A percentile compares a stretch with the other conserved stretches of the same genome.
These are phyloP conservation scores for Salix viminalis DNA, from an alignment of 345 rosid species.

Conservation along the genomic window DNA sequence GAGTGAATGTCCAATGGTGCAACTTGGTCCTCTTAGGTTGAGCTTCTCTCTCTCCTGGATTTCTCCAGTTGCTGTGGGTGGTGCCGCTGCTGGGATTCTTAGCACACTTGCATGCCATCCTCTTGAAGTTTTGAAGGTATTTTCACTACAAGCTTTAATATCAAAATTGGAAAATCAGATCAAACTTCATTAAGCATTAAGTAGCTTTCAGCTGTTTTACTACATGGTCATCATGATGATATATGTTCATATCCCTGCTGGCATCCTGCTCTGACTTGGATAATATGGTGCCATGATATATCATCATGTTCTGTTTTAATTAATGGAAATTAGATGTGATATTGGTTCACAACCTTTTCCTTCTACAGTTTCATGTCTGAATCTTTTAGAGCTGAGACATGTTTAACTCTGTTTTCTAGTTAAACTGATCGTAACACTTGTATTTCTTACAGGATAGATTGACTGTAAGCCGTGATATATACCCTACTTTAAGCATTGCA, in stretches of 20 bases:
- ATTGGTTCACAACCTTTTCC: background rate
- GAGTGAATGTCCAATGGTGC: slow-evolving; percentile 47
- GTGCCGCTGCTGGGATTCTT: slow-evolving; percentile 92
- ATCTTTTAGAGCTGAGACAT: background rate
- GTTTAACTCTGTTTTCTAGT: background rate
- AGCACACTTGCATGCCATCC: slow-evolving; percentile 96
- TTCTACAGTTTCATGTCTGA: background rate
- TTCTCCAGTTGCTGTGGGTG: slow-evolving; percentile 90
- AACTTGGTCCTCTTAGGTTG: slow-evolving; percentile 58
- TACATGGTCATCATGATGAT: background rate
- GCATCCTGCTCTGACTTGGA: background rate
- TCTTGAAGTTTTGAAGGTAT: slow-evolving; percentile 96
- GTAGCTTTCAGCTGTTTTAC: background rate
- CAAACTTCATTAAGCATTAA: background rate
- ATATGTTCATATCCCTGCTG: background rate
- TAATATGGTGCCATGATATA: background rate
- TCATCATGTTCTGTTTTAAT: background rate
- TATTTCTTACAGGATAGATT: slow-evolving; percentile 69
- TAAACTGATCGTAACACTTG: slow-evolving; percentile 18
- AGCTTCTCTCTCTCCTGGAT: slow-evolving; percentile 71
- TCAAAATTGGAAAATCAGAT: background rate
- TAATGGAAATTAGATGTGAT: background rate
- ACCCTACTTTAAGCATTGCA: slow-evolving; percentile 75
- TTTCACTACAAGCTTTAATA: background rate
- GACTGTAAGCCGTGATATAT: slow-evolving; percentile 81